phyloP scores from a whole-genome alignment of 345 rosid genomes.

The Schrenkiella parvula region DNA sequence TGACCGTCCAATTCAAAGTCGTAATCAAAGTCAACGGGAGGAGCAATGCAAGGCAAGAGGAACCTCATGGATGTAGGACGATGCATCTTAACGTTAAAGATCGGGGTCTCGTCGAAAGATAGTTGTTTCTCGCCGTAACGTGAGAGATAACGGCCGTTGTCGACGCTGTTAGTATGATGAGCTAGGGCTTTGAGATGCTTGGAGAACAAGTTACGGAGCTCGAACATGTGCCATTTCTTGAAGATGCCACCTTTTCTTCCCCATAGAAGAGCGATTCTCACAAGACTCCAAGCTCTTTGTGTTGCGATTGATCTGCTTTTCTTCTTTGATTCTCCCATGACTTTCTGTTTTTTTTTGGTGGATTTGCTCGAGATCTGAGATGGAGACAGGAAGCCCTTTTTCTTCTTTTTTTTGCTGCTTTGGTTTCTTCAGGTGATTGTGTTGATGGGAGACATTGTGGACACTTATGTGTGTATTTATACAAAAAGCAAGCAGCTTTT shows the following conservation, averaged over 20 bases:
- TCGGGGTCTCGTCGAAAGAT: conserved; percentile 77
- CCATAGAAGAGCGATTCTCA: conserved; percentile 62
- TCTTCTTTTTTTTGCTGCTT: not conserved
- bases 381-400: not conserved
- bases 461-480: not conserved
- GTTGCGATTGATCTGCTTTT: conserved; percentile 17
- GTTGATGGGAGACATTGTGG: conserved; percentile 17
- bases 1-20: conserved; percentile 39
- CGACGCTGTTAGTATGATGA: conserved; percentile 2
- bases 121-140: conserved; percentile 61
- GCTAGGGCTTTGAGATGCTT: conserved; percentile 52
- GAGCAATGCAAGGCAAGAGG: conserved; percentile 72
- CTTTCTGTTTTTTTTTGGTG: not conserved
- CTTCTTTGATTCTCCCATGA: conserved; percentile 38
- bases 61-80: conserved; percentile 64
- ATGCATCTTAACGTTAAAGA: conserved; percentile 55
- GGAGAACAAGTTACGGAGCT: conserved; percentile 45
- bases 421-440: conserved; percentile 11
- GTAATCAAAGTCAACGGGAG: conserved; percentile 56
- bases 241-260: conserved; percentile 71
- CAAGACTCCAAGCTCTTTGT: conserved; percentile 49
- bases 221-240: conserved; percentile 49
- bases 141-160: conserved; percentile 20
- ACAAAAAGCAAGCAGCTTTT: conserved; percentile 2
- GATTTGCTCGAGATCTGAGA: not conserved